Evolutionary conservation across 345 rosid genomes (phyloP), one percentile per base, ranked within the genome.

Genomic region (Populus ilicifolia): DNA sequence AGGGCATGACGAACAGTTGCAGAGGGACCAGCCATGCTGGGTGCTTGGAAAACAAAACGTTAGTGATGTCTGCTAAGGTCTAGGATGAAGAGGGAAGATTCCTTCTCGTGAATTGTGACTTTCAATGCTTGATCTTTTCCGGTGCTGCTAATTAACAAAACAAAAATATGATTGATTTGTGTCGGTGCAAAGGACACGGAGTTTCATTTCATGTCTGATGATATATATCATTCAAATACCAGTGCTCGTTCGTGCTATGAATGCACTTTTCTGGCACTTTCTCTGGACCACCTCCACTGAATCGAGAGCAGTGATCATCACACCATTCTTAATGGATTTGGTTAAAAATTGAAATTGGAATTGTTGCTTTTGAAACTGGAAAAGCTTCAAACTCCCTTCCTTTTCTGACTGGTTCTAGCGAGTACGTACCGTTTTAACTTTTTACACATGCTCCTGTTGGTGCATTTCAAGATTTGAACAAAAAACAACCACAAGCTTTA

Each of bases 151-250:
- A 23, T 46, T 46, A 46, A 46, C 17, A 46, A 46, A 46, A 29
- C 14, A 44, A 30, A 20, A 52, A 30, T 17, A 25, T 29, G 21
- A 18, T 8, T 5, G 25, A 27, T 27, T 56, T n/a, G 25, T 64
- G 85, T 74, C 79, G 73, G 80, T 74, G 71, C 43, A 5, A 65
- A 35, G 70, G 74, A 46, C 74, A 66, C 74, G 83, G 71, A 74
- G 46, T 74, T 63, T 48, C 70, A 75, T 72, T 62, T 39, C 46
- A 33, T 46, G 67, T 71, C 77, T 62, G 59, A 71, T 18, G n/a
- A 50, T 50, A 1, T 4, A 27, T 4, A 27, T 25, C 35, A 2
- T 62, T 30, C 68, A n/a, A 12, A 5, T 64, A 14, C 23, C 59
- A 18, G n/a, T 50, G 21, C 23, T 52, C 7, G 10, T 20, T 20